A percentile compares a stretch with the other conserved stretches of the same genome.
phyloP scores from a whole-genome alignment of 2,329 filamentous ascomycete species.

The Chaetomium strumarium region DNA sequence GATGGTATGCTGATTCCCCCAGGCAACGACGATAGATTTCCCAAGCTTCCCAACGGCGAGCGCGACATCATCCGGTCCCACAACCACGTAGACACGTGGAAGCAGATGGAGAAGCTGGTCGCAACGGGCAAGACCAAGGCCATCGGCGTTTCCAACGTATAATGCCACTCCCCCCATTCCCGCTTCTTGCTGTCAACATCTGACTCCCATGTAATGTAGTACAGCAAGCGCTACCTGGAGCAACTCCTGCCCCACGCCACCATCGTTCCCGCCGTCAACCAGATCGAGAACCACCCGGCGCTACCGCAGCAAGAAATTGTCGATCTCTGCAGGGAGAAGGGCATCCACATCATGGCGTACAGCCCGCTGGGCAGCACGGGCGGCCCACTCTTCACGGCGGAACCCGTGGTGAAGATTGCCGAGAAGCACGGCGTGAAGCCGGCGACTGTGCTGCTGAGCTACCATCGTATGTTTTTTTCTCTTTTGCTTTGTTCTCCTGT shows the following conservation, averaged over 20 bases:
- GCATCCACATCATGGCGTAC: conserved; percentile 69
- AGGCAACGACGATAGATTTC: conserved; percentile 67
- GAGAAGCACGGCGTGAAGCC: conserved; percentile 56
- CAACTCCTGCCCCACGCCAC: conserved; percentile 44
- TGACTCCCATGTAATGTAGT: conserved; percentile 33
- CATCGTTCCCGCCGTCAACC: conserved; percentile 61
- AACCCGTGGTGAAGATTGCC: conserved; percentile 57
- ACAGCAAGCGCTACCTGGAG: conserved; percentile 51
- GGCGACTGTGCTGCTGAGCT: conserved; percentile 62
- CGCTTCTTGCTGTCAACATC: background rate
- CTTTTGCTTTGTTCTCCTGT: background rate
- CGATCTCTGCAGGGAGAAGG: conserved; percentile 60
- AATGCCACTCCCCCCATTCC: conserved; percentile 14
- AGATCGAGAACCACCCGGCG: conserved; percentile 68
- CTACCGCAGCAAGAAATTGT: conserved; percentile 68
- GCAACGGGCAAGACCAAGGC: conserved; percentile 50
- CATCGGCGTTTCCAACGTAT: conserved; percentile 52
- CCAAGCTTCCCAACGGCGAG: conserved; percentile 65
- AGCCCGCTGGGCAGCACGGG: conserved; percentile 60
- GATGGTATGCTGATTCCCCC: background rate
- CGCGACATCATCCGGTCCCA: conserved; percentile 65
- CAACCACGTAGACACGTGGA: conserved; percentile 72
- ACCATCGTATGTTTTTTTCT: conserved; percentile 52
- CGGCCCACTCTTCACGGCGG: conserved; percentile 58
- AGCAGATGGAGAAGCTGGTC: conserved; percentile 64